Percentiles rank a stretch among this genome's conserved stretches.
Evolutionary conservation across 768 basidiomycete genomes (phyloP).

Genomic region (Termitomyces sp.): DNA sequence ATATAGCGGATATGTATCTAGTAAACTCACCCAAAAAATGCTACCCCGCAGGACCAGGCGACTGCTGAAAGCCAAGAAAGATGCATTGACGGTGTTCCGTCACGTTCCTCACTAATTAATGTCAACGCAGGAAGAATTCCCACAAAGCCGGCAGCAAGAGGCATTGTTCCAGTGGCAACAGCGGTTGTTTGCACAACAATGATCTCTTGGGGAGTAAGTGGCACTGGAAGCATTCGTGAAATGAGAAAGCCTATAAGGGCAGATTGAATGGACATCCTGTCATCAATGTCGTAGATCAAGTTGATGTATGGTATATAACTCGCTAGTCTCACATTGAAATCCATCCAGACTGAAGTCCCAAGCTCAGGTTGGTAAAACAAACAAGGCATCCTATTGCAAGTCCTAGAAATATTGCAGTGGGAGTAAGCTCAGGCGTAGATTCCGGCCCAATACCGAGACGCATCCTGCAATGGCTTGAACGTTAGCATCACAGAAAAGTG

Average conservation of each 20-base stretch:
- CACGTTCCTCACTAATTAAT: conserved; percentile 65
- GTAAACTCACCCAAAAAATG: conserved; percentile 77
- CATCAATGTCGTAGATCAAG: background rate
- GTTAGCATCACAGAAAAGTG: background rate
- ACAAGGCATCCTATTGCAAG: conserved; percentile 81
- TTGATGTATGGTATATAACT: background rate
- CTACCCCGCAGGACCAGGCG: conserved; percentile 85
- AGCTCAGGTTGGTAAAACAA: conserved; percentile 89
- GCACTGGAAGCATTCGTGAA: conserved; percentile 65
- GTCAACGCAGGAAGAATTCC: conserved; percentile 90
- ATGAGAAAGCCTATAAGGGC: conserved; percentile 88
- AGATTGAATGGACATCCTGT: conserved; percentile 93
- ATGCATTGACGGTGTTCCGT: conserved; percentile 71
- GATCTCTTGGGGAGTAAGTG: conserved; percentile 87
- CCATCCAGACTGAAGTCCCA: conserved; percentile 87
- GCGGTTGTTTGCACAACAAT: conserved; percentile 94
- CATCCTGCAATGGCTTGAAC: background rate
- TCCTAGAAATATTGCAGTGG: conserved; percentile 67
- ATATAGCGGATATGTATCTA: background rate
- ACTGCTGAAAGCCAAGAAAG: conserved; percentile 71
- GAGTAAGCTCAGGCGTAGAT: conserved; percentile 37
- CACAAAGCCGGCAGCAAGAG: conserved; percentile 80
- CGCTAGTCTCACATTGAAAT: conserved; percentile 66
- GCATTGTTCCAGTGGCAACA: conserved; percentile 90
- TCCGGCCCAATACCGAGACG: conserved; percentile 6